phyloP scores from a whole-genome alignment of 2,329 filamentous ascomycete species.

The Venturia aucupariae region DNA sequence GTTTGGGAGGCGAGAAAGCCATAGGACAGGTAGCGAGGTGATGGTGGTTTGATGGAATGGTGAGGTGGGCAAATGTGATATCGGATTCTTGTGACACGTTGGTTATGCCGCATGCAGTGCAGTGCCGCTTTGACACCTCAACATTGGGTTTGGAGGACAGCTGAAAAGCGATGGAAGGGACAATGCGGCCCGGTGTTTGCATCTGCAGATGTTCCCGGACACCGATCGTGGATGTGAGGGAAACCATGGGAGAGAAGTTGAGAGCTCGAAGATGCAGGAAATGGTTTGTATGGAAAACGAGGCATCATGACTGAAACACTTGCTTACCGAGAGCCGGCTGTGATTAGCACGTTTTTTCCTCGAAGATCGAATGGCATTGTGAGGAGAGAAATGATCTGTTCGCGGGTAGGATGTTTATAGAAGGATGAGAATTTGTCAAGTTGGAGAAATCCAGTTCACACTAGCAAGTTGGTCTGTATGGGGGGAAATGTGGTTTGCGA shows the following conservation, averaged over 20 bases:
- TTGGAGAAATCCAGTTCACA: not conserved
- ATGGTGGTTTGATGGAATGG: not conserved
- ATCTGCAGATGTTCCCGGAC: not conserved
- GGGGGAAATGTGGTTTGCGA: too few species aligned
- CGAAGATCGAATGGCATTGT: constrained; percentile 55
- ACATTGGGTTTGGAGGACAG: not conserved
- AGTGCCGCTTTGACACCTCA: not conserved
- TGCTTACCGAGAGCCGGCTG: constrained; percentile 51
- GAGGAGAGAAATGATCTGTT: not conserved
- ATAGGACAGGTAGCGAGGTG: not conserved
- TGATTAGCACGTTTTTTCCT: constrained; percentile 54
- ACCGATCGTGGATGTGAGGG: not conserved
- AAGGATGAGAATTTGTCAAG: not conserved
- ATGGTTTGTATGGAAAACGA: not conserved
- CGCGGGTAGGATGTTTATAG: not conserved
- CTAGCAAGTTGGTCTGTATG: too few species aligned
- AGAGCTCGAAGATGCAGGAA: not conserved
- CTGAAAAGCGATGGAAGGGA: not conserved
- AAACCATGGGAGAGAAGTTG: not conserved
- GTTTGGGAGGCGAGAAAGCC: not conserved
- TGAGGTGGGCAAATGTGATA: not conserved
- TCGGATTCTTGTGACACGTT: not conserved
- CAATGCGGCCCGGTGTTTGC: not conserved
- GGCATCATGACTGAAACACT: not conserved
- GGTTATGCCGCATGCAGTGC: not conserved